Conservation (phyloP, 768 basidiomycete species). For the Lanmaoa rubissima region DNA sequence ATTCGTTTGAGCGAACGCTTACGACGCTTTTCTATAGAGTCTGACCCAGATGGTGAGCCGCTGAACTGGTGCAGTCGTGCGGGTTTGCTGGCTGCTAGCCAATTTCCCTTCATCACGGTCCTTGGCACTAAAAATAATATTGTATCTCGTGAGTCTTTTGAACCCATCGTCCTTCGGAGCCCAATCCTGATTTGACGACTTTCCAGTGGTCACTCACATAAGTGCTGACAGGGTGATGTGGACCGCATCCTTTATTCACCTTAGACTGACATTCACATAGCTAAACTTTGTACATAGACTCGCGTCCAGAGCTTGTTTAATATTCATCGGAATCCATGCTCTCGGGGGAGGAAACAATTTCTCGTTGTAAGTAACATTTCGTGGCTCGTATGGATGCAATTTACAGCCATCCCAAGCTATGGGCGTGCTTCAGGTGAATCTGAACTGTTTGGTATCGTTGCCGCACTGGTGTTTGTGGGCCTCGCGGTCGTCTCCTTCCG, state of each 20-base stretch:
- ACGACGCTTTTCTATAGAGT: conserved; percentile 15
- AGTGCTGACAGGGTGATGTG: conserved; percentile 20
- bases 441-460: conserved; percentile 35
- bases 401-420: conserved; percentile 7
- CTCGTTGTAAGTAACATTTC: conserved; percentile 8
- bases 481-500: conserved; percentile 45
- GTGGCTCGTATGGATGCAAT: not conserved
- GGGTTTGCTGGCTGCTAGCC: conserved; percentile 32
- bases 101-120: conserved; percentile 40
- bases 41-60: conserved; percentile 16
- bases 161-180: not conserved
- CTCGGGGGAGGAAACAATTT: conserved; percentile 21
- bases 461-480: conserved; percentile 37
- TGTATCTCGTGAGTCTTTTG: conserved; percentile 15
- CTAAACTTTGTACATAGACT: conserved; percentile 45
- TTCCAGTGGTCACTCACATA: conserved; percentile 22
- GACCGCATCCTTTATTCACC: not conserved
- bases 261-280: conserved; percentile 12
- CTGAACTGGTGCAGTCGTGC: conserved; percentile 36
- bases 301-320: conserved; percentile 41
- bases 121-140: conserved; percentile 45
- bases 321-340: conserved; percentile 50
- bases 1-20: not conserved
- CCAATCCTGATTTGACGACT: not conserved
- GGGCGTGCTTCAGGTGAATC: not conserved